Evolutionary conservation across 1,284 basidiomycete species (phyloP).

Genomic region (Coniferiporia weirii): DNA sequence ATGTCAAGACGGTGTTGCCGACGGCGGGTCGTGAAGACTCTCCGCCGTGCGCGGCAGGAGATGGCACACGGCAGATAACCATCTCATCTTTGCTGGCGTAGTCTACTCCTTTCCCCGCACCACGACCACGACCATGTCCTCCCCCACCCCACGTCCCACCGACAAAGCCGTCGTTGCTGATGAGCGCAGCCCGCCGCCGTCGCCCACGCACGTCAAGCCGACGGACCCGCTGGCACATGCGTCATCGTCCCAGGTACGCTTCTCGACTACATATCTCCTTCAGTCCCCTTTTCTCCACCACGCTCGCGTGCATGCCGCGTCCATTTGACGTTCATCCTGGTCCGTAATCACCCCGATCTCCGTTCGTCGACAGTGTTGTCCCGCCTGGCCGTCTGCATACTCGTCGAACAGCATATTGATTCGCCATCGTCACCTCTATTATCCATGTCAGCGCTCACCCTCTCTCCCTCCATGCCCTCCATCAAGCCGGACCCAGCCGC

Average conservation of each 20-base stretch:
- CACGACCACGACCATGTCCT: slow-evolving; percentile 4
- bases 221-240: neutral
- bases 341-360: neutral
- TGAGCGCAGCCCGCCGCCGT: neutral
- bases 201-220: neutral
- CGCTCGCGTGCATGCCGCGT: neutral
- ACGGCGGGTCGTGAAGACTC: neutral
- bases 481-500: slow-evolving; percentile 6
- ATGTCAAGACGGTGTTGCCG: neutral
- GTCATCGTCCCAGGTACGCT: slow-evolving; percentile 16
- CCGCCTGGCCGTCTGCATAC: neutral
- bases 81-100: neutral
- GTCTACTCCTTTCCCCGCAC: neutral
- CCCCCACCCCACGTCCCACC: slow-evolving; percentile 1
- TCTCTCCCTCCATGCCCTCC: slow-evolving; percentile 4
- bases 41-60: neutral
- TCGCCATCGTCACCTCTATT: neutral
- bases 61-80: neutral
- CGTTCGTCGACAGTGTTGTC: neutral
- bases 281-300: neutral
- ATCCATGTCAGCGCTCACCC: slow-evolving; percentile 11
- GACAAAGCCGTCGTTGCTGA: neutral
- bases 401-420: neutral
- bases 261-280: neutral
- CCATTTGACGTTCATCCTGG: neutral